Conservation (phyloP, 495 filamentous ascomycete species). For the Lepidopterella palustris region DNA sequence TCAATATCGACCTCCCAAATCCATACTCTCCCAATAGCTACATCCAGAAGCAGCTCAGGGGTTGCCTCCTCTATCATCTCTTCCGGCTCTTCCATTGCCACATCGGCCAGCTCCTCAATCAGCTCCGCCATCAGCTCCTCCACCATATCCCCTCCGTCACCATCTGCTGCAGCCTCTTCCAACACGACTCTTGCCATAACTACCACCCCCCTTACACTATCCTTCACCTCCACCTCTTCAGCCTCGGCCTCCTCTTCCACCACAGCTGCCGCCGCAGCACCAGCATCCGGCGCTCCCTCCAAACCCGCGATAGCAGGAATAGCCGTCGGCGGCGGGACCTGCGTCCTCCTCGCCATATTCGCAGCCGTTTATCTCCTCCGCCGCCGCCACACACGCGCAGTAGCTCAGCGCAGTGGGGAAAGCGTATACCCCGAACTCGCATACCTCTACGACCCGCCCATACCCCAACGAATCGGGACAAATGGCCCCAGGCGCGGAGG, state of each 20-base stretch:
- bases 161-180: neutral
- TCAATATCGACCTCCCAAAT: no score
- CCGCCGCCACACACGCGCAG: slow-evolving; percentile 13
- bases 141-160: neutral
- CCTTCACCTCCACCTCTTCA: neutral
- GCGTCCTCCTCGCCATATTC: slow-evolving; percentile 18
- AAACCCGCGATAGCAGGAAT: neutral
- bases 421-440: slow-evolving; percentile 25
- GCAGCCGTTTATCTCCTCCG: slow-evolving; percentile 18
- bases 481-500: neutral
- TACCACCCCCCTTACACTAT: neutral
- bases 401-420: slow-evolving; percentile 3
- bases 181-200: neutral
- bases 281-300: neutral
- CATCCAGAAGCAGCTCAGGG: no score
- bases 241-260: neutral
- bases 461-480: neutral
- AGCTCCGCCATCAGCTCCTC: neutral
- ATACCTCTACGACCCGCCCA: slow-evolving; percentile 24
- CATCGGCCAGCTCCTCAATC: no score
- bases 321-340: neutral
- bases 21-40: neutral
- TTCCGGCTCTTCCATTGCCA: no score
- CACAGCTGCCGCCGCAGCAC: neutral
- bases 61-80: no score